Evolutionary conservation across 257 asterid species (phyloP), one percentile per base, ranked within the genome.

Genomic region (Knoxia roxburghii): DNA sequence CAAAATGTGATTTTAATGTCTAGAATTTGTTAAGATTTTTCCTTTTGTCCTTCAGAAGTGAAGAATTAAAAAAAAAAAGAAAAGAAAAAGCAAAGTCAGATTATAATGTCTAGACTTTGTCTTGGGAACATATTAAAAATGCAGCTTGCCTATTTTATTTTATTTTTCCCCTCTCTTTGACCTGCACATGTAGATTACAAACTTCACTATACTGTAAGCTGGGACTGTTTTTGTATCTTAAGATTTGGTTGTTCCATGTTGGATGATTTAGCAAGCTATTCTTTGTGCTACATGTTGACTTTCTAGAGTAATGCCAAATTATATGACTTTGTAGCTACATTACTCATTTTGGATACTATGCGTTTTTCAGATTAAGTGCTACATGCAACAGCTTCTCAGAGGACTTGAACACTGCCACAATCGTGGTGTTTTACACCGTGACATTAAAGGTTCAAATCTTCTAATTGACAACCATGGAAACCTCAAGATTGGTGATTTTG

Each of bases 361-460:
- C 49, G 65, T n/a, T 71, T 60, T 52, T 78, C 91, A 92, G 96
- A 87, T 92, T 61, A 92, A 92, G 75, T 92, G 98, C 83, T 92
- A 80, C 86, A 83, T 92, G 88, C 88, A 79, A 70, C 98, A 92
- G 76, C 86, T 92, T 77, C 77, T 92, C 68, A 77, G 76, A 23
- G 97, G 98, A 45, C 97, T 92, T 32, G 90, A 89, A 65, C 97
- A 92, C 81, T 92, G 98, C 73, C 98, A 92, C 79, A 82, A 68
- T 67, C 89, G 87, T 26, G 96, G 98, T 62, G 87, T 92, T 18
- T 69, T 92, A 78, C 98, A 92, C 75, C 95, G 98, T 58, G 98
- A 92, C 73, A 89, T 92, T 53, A 92, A 92, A 84, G 96, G 95
- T 1, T 84, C 98, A 37, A 92, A 92, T 82, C 93, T 92, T 61